Evolutionary conservation across 2,329 filamentous ascomycete genomes (phyloP), one percentile per base, ranked within the genome.

Genomic region (Hysterium pulicare): DNA sequence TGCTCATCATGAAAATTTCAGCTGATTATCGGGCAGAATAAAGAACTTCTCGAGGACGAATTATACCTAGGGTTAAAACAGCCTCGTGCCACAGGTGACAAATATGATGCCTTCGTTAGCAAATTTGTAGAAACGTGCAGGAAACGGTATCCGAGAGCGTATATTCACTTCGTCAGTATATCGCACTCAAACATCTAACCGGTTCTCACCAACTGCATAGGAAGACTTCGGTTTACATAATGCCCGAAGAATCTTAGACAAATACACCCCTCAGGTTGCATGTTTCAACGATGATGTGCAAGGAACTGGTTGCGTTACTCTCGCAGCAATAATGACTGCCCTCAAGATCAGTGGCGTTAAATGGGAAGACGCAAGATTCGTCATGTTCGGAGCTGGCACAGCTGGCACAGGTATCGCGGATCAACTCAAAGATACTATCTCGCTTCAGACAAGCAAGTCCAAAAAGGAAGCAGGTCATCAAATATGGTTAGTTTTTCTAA

Each of bases 281-380:
- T 94, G 88, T 63, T 95, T 95, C 74, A 95, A 95, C 57, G 90
- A 95, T 45, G 89, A 95, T 61, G 83, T 95, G 0, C 89, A 95
- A 64, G 90, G 89, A 1, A 95, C 90, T 0, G 90, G 89, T 0
- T 91, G 87, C 45, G 88, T 95, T 1, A 91, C 90, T 0, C 76
- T 95, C 0, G 89, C 89, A 0, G 89, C 86, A 1, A 83, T 95
- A 48, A 82, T 88, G 71, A 81, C 88, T 0, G 89, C 80, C 0
- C 71, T 90, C 6, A 80, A 87, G 46, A 82, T 91, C 6, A 82
- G 76, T 46, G 75, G 81, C 2, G 69, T 83, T 40, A 79, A 83
- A 40, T 71, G 94, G 31, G 68, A 72, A 7, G 87, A 94, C 45
- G 67, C 87, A 11, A 77, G 83, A 22, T 74, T 93, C 44, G 76